Evolutionary conservation across 768 basidiomycete species (phyloP).

Genomic region (Chlorophyllum brunneum): DNA sequence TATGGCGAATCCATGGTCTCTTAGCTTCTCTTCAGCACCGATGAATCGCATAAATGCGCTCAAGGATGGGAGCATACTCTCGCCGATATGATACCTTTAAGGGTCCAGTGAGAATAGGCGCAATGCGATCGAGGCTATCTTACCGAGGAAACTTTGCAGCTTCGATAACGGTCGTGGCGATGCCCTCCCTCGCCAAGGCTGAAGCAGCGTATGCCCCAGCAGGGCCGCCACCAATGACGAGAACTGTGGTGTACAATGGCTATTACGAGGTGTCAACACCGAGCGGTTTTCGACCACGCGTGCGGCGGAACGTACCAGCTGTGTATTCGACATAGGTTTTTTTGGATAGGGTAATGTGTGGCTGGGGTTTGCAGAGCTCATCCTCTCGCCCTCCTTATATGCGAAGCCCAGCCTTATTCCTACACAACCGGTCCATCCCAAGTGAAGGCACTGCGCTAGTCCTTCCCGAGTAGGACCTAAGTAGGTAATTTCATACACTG

Average conservation of each 20-base stretch:
- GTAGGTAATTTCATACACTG: too few relatives aligned
- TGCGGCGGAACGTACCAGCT: neutral
- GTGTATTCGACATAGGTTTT: neutral
- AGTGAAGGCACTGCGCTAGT: neutral
- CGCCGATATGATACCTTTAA: constrained; percentile 34
- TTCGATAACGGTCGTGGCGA: constrained; percentile 37
- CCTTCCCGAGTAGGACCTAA: too few relatives aligned
- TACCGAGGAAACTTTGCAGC: constrained; percentile 39
- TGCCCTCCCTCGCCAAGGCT: constrained; percentile 37
- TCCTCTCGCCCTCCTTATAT: neutral
- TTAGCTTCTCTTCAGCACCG: constrained; percentile 30
- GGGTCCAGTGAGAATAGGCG: neutral
- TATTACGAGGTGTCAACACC: neutral
- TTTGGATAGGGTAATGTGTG: neutral
- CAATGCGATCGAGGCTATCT: too few relatives aligned
- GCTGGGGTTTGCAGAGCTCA: neutral
- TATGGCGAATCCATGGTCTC: constrained; percentile 26
- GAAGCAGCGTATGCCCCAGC: constrained; percentile 44
- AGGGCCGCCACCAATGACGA: constrained; percentile 44
- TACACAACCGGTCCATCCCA: neutral
- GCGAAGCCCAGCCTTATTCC: too few relatives aligned
- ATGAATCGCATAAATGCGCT: constrained; percentile 33
- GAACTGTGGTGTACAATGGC: constrained; percentile 23
- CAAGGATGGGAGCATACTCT: constrained; percentile 34
- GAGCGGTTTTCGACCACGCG: neutral